Evolutionary conservation across 164 flowering plant species (phyloP).

Genomic region (Magnolia changhungtana): DNA sequence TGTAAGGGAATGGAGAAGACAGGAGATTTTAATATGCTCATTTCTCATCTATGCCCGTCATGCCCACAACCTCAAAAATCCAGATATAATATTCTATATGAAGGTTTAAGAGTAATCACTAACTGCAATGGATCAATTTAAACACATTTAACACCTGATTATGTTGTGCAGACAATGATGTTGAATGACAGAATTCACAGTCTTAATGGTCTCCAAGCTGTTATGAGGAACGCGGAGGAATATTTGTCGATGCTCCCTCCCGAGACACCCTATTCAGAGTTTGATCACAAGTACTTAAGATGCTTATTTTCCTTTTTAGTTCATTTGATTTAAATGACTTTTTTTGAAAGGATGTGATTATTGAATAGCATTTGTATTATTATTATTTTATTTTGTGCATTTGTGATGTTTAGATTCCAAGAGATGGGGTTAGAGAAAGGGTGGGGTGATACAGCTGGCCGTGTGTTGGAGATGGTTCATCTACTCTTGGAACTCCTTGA

Average conservation of each 20-base stretch:
- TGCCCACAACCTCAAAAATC: not conserved
- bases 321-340: not conserved
- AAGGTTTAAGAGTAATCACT: not conserved
- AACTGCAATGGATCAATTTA: not conserved
- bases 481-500: slow-evolving; percentile 87
- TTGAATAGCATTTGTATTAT: not conserved
- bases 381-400: not conserved
- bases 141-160: slow-evolving; percentile 4
- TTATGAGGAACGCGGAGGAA: slow-evolving; percentile 79
- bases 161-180: slow-evolving; percentile 71
- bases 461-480: slow-evolving; percentile 73
- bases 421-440: slow-evolving; percentile 95
- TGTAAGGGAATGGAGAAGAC: not conserved
- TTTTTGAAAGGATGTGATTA: not conserved
- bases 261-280: slow-evolving; percentile 67
- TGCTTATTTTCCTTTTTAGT: not conserved
- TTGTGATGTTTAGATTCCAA: slow-evolving; percentile 39
- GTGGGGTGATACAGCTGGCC: slow-evolving; percentile 93
- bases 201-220: slow-evolving; percentile 54
- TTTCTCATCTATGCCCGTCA: not conserved
- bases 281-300: slow-evolving; percentile 45
- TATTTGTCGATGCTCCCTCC: slow-evolving; percentile 50
- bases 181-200: slow-evolving; percentile 78
- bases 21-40: not conserved
- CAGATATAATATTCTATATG: not conserved